Percentiles rank a stretch among this genome's conserved stretches.
Conservation (phyloP, 2,329 filamentous ascomycete genomes). For the Parastagonospora nodorum region DNA sequence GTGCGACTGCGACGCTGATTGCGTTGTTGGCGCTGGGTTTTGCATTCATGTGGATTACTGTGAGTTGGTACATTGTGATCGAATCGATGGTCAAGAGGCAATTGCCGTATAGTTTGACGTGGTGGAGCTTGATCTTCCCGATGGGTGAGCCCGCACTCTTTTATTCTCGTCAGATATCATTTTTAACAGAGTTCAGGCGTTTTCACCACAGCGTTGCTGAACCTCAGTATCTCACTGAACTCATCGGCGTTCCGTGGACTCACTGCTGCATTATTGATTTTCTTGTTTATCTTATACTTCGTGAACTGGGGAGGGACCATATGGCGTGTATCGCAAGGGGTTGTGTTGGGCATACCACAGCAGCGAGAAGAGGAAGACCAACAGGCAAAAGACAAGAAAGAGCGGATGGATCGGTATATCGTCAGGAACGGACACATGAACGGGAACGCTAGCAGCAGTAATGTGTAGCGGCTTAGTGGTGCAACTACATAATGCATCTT, state of each 20-base stretch:
- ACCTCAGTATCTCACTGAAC: constrained; percentile 18
- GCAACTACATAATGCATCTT: no score
- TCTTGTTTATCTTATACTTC: constrained; percentile 19
- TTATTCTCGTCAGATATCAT: neutral
- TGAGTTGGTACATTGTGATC: constrained; percentile 19
- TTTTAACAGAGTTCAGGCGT: constrained; percentile 7
- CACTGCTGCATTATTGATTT: constrained; percentile 13
- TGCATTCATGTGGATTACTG: constrained; percentile 18
- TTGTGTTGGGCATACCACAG: constrained; percentile 19
- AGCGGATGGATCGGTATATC: constrained; percentile 1
- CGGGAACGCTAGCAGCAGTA: neutral
- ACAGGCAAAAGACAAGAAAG: constrained; percentile 10
- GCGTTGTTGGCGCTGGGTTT: constrained; percentile 18
- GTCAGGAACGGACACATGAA: neutral
- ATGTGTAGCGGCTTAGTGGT: neutral
- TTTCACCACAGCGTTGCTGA: constrained; percentile 18
- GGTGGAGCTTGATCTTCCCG: constrained; percentile 25
- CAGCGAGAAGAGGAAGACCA: constrained; percentile 19
- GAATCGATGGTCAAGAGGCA: constrained; percentile 14
- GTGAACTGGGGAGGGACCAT: constrained; percentile 20
- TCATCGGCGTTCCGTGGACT: constrained; percentile 19
- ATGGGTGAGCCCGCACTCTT: constrained; percentile 10
- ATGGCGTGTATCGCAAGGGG: constrained; percentile 14
- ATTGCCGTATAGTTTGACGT: constrained; percentile 19
- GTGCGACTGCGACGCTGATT: constrained; percentile 10